Evolutionary conservation across 441 rosid species (phyloP).

Genomic region (Melastoma candidum): DNA sequence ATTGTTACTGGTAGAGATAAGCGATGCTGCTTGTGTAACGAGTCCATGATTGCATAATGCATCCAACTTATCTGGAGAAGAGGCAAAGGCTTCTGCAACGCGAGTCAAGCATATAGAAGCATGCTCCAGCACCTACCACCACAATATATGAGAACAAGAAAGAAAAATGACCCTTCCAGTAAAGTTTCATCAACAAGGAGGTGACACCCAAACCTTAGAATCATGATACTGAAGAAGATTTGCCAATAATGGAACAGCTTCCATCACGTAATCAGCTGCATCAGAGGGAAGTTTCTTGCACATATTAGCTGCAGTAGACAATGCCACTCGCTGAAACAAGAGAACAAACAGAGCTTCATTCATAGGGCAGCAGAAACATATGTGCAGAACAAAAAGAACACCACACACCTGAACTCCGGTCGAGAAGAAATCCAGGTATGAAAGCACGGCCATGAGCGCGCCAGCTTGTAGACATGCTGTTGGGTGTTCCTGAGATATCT

Average conservation of each 20-base stretch:
- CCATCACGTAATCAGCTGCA: slow-evolving; percentile 99
- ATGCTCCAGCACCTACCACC: slow-evolving; percentile 84
- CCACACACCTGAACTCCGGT: slow-evolving; percentile 90
- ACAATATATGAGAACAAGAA: slow-evolving; percentile 10
- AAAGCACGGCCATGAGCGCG: slow-evolving; percentile 99
- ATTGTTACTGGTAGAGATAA: slow-evolving; percentile 76
- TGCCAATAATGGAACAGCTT: slow-evolving; percentile 94
- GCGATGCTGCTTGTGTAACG: slow-evolving; percentile 96
- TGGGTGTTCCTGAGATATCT: slow-evolving; percentile 99
- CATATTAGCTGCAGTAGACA: slow-evolving; percentile 99
- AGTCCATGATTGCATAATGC: slow-evolving; percentile 93
- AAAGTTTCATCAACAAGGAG: background rate
- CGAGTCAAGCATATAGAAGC: slow-evolving; percentile 97
- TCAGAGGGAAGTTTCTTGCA: slow-evolving; percentile 99
- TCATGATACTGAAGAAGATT: slow-evolving; percentile 98
- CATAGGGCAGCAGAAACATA: background rate
- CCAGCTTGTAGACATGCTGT: slow-evolving; percentile 98
- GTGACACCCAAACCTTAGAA: slow-evolving; percentile 46
- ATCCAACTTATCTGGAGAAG: slow-evolving; percentile 79
- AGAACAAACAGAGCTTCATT: slow-evolving; percentile 1
- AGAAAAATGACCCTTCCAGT: slow-evolving; percentile 2
- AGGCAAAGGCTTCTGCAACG: slow-evolving; percentile 95
- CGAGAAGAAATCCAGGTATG: slow-evolving; percentile 95
- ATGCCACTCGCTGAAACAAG: slow-evolving; percentile 73
- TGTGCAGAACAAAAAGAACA: background rate